Base-by-base conservation (phyloP, 2,329 filamentous ascomycete species). In the Lasiodiplodia sp. region DNA sequence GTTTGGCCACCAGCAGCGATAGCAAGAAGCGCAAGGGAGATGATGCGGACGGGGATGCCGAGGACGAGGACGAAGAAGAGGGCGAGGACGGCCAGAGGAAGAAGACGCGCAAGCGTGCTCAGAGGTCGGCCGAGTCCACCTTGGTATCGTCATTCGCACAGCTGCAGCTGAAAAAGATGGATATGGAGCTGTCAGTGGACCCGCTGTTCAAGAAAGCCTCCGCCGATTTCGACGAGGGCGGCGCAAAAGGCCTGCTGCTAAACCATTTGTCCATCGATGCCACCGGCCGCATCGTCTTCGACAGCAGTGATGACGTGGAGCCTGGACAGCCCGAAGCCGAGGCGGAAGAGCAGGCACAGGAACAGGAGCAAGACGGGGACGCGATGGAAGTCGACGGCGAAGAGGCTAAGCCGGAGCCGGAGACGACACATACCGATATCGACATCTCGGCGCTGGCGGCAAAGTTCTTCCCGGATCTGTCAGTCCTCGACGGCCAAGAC, bases 151-250 rank as follows among this genome's bases (percentile, higher is more conserved):
- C 93, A 0, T 98, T 98, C 79, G 88, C 91, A 52, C 90, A 94
- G 21, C 79, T 99, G 67, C 93, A 97, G 78, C 85, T 98, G 74
- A 99, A 99, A 82, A 99, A 98, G 80, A 94, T 99, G 75, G 96
- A 99, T 74, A 86, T 98, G 55, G 96, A 99, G 76, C 97, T 99
- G 72, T 90, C 94, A 0, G 95, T 99, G 5, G 96, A 99, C 76
- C 96, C 96, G 2, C 82, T 99, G n/a, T 99, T 99, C 87, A 99
- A 99, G 78, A 99, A 99, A 77, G 95, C 95, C 0, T 97, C 95
- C 6, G 96, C 96, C 53, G 96, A 99, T 82, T 99, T 99, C 72
- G 96, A 99, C 77, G 96, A 99, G 82, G 96, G 96, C 23, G 96
- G 96, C 68, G 96, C 96, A 68, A 99, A 98, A 80, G 96, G 96